Conservation (phyloP, 768 basidiomycete genomes). For the Steccherinum ochraceum region DNA sequence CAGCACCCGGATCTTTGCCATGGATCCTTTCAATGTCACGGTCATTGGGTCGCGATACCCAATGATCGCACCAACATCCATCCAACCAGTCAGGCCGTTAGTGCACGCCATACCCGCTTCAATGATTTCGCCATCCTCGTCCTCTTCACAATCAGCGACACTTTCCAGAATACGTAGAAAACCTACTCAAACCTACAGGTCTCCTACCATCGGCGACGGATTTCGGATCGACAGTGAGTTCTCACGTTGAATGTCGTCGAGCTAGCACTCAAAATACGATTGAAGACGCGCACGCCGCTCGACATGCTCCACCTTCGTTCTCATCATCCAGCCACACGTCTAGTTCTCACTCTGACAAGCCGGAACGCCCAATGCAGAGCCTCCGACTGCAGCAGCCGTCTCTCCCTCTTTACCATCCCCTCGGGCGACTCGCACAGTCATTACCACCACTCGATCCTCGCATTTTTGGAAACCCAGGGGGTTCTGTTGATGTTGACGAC, state of each 20-base stretch:
- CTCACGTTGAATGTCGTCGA: neutral
- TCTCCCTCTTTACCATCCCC: slow-evolving; percentile 64
- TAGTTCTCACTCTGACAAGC: neutral
- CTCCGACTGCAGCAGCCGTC: slow-evolving; percentile 25
- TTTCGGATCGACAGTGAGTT: neutral
- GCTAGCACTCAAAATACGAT: slow-evolving; percentile 2
- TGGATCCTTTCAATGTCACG: slow-evolving; percentile 8
- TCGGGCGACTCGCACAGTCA: slow-evolving; percentile 56
- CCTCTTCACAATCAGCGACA: neutral
- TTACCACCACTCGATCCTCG: slow-evolving; percentile 58
- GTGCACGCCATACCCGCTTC: no score
- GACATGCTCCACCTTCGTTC: slow-evolving; percentile 13
- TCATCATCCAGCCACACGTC: slow-evolving; percentile 6
- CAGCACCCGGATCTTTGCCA: neutral
- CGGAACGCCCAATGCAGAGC: slow-evolving; percentile 1
- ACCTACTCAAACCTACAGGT: slow-evolving; percentile 8
- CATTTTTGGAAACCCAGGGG: slow-evolving; percentile 43
- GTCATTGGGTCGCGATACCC: slow-evolving; percentile 10
- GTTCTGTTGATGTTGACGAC: slow-evolving; percentile 23
- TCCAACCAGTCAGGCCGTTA: neutral
- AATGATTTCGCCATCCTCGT: neutral
- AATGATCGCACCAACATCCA: slow-evolving; percentile 1
- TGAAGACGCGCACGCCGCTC: slow-evolving; percentile 5
- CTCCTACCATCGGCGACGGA: neutral
- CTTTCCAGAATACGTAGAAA: slow-evolving; percentile 4